A percentile compares a stretch with the other conserved stretches of the same genome.
phyloP scores from a whole-genome alignment of 441 rosid genomes.

The Biscutella laevigata region DNA sequence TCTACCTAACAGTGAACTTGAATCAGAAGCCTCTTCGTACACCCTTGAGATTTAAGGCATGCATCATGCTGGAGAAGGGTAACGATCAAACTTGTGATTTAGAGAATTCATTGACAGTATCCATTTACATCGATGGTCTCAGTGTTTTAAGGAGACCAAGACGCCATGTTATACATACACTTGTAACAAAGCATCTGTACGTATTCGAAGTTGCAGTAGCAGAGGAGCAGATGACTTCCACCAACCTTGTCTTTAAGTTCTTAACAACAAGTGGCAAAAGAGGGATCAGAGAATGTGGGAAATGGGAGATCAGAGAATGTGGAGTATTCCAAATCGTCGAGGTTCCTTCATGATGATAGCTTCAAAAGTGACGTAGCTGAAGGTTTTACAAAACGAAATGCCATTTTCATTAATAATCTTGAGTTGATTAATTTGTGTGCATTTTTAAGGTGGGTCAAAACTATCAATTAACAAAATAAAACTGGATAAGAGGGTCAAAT shows the following conservation, averaged over 20 bases:
- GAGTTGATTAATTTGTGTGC: no score
- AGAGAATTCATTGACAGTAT: rapidly evolving
- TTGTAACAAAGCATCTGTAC: neutral
- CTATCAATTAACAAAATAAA: no score
- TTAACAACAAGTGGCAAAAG: rapidly evolving
- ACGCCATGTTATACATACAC: rapidly evolving
- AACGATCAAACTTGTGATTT: no score
- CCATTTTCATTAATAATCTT: neutral
- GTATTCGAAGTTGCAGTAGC: neutral
- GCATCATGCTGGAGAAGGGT: no score
- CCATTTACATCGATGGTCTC: neutral
- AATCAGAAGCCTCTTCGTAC: no score
- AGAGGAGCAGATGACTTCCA: neutral
- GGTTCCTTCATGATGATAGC: no score
- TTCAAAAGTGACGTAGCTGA: neutral
- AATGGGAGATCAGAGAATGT: neutral
- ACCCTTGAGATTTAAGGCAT: no score
- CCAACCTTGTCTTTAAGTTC: neutral
- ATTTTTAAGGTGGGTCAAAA: no score
- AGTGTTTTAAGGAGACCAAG: neutral
- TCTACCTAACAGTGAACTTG: no score
- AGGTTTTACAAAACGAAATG: neutral
- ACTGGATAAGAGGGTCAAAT: no score
- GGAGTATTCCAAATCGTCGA: neutral
- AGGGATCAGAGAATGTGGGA: no score